Evolutionary conservation across 169 alveolate species (phyloP).

Genomic region (Eimeria falciformis): DNA sequence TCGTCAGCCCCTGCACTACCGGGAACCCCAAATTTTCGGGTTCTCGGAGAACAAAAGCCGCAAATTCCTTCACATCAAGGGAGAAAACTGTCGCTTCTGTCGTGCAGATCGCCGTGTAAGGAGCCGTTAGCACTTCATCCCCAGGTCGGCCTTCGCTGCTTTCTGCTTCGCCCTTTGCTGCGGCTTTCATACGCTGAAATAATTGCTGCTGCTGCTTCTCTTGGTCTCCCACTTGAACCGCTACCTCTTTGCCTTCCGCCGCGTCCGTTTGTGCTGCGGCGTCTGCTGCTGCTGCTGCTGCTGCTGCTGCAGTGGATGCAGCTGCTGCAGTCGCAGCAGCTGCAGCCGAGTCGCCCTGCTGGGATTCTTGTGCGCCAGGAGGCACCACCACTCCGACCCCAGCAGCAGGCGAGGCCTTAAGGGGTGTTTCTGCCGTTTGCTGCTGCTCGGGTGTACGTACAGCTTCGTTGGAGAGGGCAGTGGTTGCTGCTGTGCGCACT

Average conservation of each 20-base stretch:
- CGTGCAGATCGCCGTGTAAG: conserved; percentile 52
- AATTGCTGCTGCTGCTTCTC: conserved; percentile 23
- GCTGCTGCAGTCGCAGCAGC: conserved; percentile 43
- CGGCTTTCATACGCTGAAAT: neutral
- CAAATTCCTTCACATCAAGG: conserved; percentile 53
- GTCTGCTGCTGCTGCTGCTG: conserved; percentile 60
- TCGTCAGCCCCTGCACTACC: conserved; percentile 75
- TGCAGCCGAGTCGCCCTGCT: neutral
- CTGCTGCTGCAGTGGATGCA: conserved; percentile 55
- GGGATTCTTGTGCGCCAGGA: conserved; percentile 3
- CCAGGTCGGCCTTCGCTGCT: neutral
- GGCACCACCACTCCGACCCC: conserved; percentile 37
- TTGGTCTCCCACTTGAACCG: neutral
- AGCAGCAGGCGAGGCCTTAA: conserved; percentile 34
- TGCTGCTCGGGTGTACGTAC: neutral
- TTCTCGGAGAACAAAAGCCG: conserved; percentile 56
- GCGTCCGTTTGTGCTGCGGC: conserved; percentile 29
- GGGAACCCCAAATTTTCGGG: conserved; percentile 76
- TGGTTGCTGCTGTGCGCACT: conserved; percentile 66
- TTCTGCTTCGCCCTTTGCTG: conserved; percentile 36
- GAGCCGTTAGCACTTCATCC: conserved; percentile 39
- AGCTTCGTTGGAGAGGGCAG: conserved; percentile 27
- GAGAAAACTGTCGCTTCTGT: conserved; percentile 67
- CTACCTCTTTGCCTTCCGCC: neutral
- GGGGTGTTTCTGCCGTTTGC: neutral